Evolutionary conservation across 2,329 filamentous ascomycete species (phyloP).

Genomic region (Pseudocercospora cruenta): DNA sequence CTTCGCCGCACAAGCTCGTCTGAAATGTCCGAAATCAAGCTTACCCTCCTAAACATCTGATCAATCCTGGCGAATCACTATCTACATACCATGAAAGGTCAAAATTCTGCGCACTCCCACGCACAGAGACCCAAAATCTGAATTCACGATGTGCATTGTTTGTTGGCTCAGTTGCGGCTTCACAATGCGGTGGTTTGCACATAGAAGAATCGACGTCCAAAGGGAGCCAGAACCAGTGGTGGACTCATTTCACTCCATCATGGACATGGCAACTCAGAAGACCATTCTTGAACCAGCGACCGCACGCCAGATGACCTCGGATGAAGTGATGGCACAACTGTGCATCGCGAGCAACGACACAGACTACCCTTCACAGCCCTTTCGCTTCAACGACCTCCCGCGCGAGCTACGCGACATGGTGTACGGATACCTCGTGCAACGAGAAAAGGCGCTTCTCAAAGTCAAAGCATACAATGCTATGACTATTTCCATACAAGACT

Average conservation of each 20-base stretch:
- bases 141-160: background rate
- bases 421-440: background rate
- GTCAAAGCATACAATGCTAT: background rate
- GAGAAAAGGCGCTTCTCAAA: background rate
- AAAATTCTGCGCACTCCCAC: background rate
- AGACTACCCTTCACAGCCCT: background rate
- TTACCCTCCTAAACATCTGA: background rate
- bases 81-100: background rate
- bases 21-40: background rate
- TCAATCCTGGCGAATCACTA: background rate
- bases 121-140: background rate
- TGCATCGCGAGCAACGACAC: background rate
- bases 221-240: background rate
- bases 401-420: background rate
- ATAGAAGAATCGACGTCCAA: background rate
- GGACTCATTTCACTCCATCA: background rate
- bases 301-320: background rate
- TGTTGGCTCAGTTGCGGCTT: background rate
- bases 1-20: background rate
- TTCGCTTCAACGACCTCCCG: background rate
- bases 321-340: background rate
- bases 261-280: background rate
- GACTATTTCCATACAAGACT: background rate
- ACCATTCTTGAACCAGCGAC: background rate
- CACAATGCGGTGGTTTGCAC: background rate